Percentiles rank a stretch among this genome's conserved stretches.
phyloP scores from a whole-genome alignment of 805 yeast genomes.

The Metschnikowia kunwiensis region DNA sequence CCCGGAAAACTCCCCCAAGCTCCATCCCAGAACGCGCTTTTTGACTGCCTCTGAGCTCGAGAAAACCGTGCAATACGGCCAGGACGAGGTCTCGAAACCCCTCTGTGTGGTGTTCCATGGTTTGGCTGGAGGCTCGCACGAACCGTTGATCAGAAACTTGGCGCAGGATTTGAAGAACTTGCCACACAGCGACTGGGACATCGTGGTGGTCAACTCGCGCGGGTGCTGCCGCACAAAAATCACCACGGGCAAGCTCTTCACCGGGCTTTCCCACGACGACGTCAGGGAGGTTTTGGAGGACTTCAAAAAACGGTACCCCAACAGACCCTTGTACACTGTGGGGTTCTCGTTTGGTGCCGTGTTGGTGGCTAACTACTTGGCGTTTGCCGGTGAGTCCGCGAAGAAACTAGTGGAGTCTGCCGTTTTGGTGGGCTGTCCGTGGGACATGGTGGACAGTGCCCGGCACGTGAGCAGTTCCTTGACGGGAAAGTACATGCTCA shows the following conservation, averaged over 20 bases:
- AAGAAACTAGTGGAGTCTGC: slow-evolving; percentile 47
- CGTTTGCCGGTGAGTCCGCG: slow-evolving; percentile 46
- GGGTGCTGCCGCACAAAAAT: slow-evolving; percentile 73
- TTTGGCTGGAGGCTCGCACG: slow-evolving; percentile 82
- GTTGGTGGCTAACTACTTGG: slow-evolving; percentile 67
- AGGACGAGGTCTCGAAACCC: slow-evolving; percentile 44
- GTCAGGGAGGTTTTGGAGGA: slow-evolving; percentile 53
- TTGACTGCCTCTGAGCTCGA: slow-evolving; percentile 46
- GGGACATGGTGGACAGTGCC: slow-evolving; percentile 63
- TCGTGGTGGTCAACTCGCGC: slow-evolving; percentile 66
- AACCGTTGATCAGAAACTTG: slow-evolving; percentile 64
- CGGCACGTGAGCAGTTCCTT: slow-evolving; percentile 37
- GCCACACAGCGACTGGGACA: slow-evolving; percentile 47
- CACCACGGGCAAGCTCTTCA: slow-evolving; percentile 67
- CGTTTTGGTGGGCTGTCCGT: slow-evolving; percentile 59
- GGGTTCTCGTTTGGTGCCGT: slow-evolving; percentile 83
- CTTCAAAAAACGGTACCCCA: slow-evolving; percentile 51
- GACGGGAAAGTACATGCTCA: slow-evolving; percentile 34
- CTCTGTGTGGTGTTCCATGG: slow-evolving; percentile 71
- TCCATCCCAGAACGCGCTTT: slow-evolving; percentile 54
- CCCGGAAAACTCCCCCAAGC: slow-evolving; percentile 34
- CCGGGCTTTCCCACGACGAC: slow-evolving; percentile 72
- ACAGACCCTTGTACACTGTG: slow-evolving; percentile 59
- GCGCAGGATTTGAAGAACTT: slow-evolving; percentile 35
- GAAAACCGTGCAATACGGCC: slow-evolving; percentile 14